Base-by-base conservation (phyloP, 73 alveolate genomes). In the Diophrys appendiculata region DNA sequence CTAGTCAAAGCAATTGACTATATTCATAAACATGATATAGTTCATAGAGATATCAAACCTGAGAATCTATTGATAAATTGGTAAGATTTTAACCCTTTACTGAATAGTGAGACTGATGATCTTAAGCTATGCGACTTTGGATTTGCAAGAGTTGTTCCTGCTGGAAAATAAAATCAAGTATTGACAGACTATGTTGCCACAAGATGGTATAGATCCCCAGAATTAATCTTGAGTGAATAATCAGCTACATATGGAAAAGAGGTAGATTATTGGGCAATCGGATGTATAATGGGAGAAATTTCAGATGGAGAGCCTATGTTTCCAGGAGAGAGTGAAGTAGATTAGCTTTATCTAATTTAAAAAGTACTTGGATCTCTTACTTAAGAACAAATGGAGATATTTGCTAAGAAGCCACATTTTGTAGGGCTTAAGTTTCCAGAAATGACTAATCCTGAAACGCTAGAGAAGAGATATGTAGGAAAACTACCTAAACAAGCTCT, bases 241-340 rank as follows among this genome's bases (percentile, higher is more conserved):
- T n/a, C 74, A 88, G 93, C 23, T 82, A 83, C 65, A 65, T 94
- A 94, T 70, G 98, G 97, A 52, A 85, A 81, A 74, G 98, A 84
- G 56, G 96, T 94, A 5, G 98, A 94, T 77, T 78, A 90, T 88
- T 94, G 99, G 98, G 98, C 99, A 29, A 92, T 93, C 54, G 98
- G 98, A 13, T 93, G 98, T 80, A 91, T 93, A 1, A 91, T 93
- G 98, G 98, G 98, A 30, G 98, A 93, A 72, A 73, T 93, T 22
- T 88, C 87, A 27, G 98, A 93, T 78, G 98, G 98, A 22, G 73
- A 93, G 53, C 98, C 98, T 33, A 69, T 93, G 52, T 93, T 93
- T 54, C 96, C 98, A 0, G 98, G 98, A 14, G 94, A 93, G 27
- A 78, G 90, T n/a, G 98, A 93, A 53, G 88, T 93, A 5, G 98